phyloP scores from a whole-genome alignment of 2,329 filamentous ascomycete genomes.

The Cladorrhinum sp. region DNA sequence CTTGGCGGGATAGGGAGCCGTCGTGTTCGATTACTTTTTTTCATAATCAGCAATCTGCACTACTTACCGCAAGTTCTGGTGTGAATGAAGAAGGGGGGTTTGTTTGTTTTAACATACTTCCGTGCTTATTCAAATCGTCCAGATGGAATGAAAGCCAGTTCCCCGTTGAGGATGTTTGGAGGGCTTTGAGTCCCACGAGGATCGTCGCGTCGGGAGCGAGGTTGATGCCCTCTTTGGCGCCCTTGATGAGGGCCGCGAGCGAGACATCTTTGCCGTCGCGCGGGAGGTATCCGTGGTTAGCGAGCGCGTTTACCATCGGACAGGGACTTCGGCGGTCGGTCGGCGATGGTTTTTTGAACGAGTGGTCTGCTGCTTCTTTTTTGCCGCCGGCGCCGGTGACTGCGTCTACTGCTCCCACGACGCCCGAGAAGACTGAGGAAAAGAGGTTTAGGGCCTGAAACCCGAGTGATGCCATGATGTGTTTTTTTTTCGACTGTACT shows the following conservation, averaged over 20 bases:
- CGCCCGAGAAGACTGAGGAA: not conserved
- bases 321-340: slow-evolving; percentile 20
- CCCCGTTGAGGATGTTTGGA: slow-evolving; percentile 31
- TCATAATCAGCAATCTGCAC: too few species aligned
- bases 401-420: not conserved
- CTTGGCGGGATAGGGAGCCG: slow-evolving; percentile 32
- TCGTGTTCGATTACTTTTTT: slow-evolving; percentile 36
- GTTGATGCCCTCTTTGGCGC: slow-evolving; percentile 22
- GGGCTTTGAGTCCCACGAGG: slow-evolving; percentile 16
- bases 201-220: slow-evolving; percentile 14
- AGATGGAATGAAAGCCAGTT: slow-evolving; percentile 30
- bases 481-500: not conserved
- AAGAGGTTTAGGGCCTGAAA: not conserved
- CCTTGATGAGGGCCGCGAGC: slow-evolving; percentile 19
- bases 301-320: slow-evolving; percentile 30
- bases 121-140: slow-evolving; percentile 30
- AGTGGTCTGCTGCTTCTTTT: not conserved
- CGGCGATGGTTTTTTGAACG: not conserved
- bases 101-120: slow-evolving; percentile 7
- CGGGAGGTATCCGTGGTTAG: slow-evolving; percentile 31
- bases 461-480: not conserved
- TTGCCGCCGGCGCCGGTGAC: not conserved
- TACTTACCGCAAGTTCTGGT: not conserved
- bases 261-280: slow-evolving; percentile 26
- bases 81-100: not conserved